These are phyloP conservation scores for Poa pratensis DNA, from an alignment of 176 grass and related monocot genomes.

Conservation along the genomic window DNA sequence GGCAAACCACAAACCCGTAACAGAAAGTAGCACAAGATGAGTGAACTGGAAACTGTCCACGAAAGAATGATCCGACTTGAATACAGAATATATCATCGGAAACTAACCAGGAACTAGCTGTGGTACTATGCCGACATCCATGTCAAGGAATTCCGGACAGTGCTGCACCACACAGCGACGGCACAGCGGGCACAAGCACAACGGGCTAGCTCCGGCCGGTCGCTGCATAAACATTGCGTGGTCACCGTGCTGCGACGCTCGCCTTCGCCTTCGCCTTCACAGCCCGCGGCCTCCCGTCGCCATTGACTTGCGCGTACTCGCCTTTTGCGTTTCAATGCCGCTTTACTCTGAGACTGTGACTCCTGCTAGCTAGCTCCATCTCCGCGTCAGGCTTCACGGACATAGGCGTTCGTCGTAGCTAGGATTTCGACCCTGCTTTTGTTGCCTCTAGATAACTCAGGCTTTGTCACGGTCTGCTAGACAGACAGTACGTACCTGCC, in stretches of 20 bases:
- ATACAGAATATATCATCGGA: neutral
- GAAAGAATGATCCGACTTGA: neutral
- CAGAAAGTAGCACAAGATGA: neutral
- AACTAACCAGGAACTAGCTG: neutral
- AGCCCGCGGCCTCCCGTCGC: neutral
- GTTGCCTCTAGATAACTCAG: no score
- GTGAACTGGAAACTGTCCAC: neutral
- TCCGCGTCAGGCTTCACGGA: no score
- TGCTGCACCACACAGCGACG: slow-evolving; percentile 26
- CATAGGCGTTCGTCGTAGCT: no score
- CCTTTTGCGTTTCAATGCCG: slow-evolving; percentile 45
- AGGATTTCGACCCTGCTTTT: no score
- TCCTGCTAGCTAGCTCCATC: no score
- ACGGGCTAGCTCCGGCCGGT: neutral
- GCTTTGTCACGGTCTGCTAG: no score
- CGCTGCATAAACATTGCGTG: slow-evolving; percentile 16
- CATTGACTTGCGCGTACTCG: neutral
- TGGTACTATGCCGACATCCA: neutral
- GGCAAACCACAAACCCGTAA: neutral
- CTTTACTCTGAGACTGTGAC: neutral
- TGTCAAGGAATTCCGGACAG: slow-evolving; percentile 35
- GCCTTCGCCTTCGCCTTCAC: no score
- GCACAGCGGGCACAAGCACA: no score
- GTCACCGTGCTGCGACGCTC: neutral
- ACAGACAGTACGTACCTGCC: no score